Percentiles rank a stretch among this genome's conserved stretches.
Evolutionary conservation across 352 stramenopile species (phyloP).

Genomic region (Pilasporangium apinafurcum): DNA sequence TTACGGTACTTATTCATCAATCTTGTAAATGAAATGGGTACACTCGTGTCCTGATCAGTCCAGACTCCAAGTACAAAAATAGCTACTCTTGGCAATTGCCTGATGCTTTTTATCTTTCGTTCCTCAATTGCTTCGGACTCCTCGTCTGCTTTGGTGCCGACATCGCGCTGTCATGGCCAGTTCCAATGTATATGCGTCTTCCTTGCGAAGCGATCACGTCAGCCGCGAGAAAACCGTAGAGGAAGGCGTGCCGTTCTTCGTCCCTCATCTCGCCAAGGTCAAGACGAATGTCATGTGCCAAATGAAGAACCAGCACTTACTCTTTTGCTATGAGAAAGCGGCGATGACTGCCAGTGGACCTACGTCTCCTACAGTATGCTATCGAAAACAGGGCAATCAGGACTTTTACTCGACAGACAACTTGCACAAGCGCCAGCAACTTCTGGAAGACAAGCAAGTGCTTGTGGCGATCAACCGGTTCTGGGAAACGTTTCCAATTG

Average conservation of each 20-base stretch:
- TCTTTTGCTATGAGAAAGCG: constrained; percentile 41
- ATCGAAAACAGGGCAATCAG: constrained; percentile 70
- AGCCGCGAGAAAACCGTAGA: constrained; percentile 22
- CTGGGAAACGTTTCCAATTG: constrained; percentile 64
- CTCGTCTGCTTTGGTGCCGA: background rate
- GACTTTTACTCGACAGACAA: constrained; percentile 70
- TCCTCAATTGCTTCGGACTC: too few species aligned
- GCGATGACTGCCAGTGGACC: background rate
- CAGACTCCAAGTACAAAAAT: too few species aligned
- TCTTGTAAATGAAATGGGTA: too few species aligned
- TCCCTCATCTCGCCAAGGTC: constrained; percentile 58
- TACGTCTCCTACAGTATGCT: constrained; percentile 25
- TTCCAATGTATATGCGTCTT: constrained; percentile 31
- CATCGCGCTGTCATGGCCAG: constrained; percentile 16
- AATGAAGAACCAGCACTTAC: constrained; percentile 30
- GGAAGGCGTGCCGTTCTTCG: constrained; percentile 45
- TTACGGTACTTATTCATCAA: too few species aligned
- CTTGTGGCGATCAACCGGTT: constrained; percentile 47
- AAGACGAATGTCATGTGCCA: constrained; percentile 61
- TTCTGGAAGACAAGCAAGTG: constrained; percentile 42
- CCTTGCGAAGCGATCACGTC: constrained; percentile 21
- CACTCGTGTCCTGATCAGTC: too few species aligned
- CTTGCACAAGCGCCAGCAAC: constrained; percentile 37
- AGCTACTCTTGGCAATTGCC: too few species aligned
- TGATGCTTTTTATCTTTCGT: too few species aligned